A percentile compares a stretch with the other conserved stretches of the same genome.
phyloP scores from a whole-genome alignment of 1,284 basidiomycete genomes.

The Pascua guehoae region DNA sequence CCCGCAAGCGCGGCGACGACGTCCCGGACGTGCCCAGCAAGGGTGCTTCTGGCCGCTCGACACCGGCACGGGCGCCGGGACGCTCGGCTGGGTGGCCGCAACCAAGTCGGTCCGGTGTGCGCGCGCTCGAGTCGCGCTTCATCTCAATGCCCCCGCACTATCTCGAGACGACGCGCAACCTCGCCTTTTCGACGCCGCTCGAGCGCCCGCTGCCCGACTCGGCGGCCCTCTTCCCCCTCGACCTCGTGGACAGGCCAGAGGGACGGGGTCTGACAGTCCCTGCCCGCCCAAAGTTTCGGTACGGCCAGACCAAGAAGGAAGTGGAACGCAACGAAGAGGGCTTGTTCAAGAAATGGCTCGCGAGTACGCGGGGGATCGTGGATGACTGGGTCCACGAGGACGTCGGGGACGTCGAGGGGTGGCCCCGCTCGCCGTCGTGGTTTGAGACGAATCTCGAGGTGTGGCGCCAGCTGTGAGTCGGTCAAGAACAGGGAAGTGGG shows the following conservation, averaged over 20 bases:
- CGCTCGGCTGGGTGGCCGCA: background rate
- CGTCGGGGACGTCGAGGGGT: background rate
- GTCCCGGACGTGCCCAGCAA: constrained; percentile 31
- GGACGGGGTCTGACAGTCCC: constrained; percentile 55
- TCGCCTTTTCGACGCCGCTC: constrained; percentile 59
- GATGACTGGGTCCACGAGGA: constrained; percentile 54
- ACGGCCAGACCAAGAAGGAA: constrained; percentile 77
- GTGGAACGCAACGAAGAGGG: constrained; percentile 80
- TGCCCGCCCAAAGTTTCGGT: constrained; percentile 73
- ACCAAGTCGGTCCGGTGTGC: background rate
- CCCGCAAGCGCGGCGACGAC: constrained; percentile 65
- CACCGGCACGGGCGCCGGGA: background rate
- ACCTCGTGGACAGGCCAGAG: constrained; percentile 21
- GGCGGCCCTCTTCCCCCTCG: constrained; percentile 52
- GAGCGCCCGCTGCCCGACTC: constrained; percentile 58
- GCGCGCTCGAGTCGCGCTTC: constrained; percentile 52
- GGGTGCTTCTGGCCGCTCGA: background rate
- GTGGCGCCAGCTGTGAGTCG: constrained; percentile 71
- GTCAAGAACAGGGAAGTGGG: too few species aligned
- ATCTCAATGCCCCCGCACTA: constrained; percentile 62
- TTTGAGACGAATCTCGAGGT: constrained; percentile 88
- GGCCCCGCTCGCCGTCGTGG: constrained; percentile 55
- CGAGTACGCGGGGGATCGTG: constrained; percentile 58
- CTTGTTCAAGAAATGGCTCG: constrained; percentile 69
- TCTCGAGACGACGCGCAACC: constrained; percentile 60